Conservation (phyloP, 1,139 yeast species). For the Hyphopichia fennica region DNA sequence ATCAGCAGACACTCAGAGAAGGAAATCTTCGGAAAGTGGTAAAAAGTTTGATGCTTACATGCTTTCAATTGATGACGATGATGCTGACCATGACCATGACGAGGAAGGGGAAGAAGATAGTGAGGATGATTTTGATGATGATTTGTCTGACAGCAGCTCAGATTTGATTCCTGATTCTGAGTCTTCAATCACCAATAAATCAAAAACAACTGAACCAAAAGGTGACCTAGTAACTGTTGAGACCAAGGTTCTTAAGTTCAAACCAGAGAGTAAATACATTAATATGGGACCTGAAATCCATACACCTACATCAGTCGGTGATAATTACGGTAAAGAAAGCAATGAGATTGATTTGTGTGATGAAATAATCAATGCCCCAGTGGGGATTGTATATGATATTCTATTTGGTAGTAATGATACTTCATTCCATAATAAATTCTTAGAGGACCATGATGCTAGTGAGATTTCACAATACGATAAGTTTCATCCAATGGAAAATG, state of each 20-base stretch:
- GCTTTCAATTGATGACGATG: conserved; percentile 31
- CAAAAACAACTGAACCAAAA: background rate
- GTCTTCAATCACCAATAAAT: background rate
- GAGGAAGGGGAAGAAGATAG: conserved; percentile 14
- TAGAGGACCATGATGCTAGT: conserved; percentile 48
- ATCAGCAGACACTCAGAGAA: conserved; percentile 7
- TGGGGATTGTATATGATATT: conserved; percentile 50
- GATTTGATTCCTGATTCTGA: conserved; percentile 1
- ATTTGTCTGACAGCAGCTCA: conserved; percentile 8
- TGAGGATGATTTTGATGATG: conserved; percentile 10
- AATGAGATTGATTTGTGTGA: conserved; percentile 35
- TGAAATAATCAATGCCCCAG: conserved; percentile 42
- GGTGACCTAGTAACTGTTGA: conserved; percentile 2
- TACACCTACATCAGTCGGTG: conserved; percentile 28
- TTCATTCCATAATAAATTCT: conserved; percentile 38
- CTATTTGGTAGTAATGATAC: conserved; percentile 45
- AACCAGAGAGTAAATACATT: conserved; percentile 29
- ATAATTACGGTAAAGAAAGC: conserved; percentile 16
- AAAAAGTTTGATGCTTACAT: conserved; percentile 28
- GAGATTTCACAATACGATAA: conserved; percentile 42
- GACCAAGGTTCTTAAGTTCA: conserved; percentile 25
- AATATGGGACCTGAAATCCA: conserved; percentile 42
- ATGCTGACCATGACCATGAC: conserved; percentile 14
- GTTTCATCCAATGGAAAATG: conserved; percentile 35
- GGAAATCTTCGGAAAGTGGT: conserved; percentile 8